A percentile compares a stretch with the other conserved stretches of the same genome.
Evolutionary conservation across 2,329 filamentous ascomycete species (phyloP).

Genomic region (Furcasterigmium sp.): DNA sequence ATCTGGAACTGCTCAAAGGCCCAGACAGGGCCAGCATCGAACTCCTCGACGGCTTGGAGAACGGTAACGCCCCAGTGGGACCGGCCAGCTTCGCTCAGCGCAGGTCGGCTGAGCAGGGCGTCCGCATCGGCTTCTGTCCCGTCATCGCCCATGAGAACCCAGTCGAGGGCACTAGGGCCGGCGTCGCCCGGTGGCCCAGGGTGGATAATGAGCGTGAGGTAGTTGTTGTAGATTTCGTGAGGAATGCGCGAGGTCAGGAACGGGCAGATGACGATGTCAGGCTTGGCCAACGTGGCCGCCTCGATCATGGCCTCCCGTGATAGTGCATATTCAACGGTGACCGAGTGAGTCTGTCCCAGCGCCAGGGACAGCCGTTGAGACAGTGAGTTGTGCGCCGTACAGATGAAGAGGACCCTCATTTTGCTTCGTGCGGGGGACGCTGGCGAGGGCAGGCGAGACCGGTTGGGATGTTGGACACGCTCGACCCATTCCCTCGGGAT

Average conservation of each 20-base stretch:
- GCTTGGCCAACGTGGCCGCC: slow-evolving; percentile 27
- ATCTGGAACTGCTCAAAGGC: slow-evolving; percentile 35
- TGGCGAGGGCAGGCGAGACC: neutral
- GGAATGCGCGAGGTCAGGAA: slow-evolving; percentile 33
- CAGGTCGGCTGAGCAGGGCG: slow-evolving; percentile 19
- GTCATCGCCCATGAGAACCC: slow-evolving; percentile 35
- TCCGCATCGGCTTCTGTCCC: slow-evolving; percentile 24
- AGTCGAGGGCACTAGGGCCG: slow-evolving; percentile 34
- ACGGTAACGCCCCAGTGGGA: slow-evolving; percentile 35
- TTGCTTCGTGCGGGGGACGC: slow-evolving; percentile 1
- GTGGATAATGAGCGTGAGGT: slow-evolving; percentile 32
- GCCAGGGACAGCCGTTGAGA: slow-evolving; percentile 32
- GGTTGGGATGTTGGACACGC: neutral
- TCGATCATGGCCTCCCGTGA: slow-evolving; percentile 27
- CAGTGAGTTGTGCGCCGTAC: slow-evolving; percentile 37
- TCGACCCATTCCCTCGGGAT: neutral
- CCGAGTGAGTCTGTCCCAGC: slow-evolving; percentile 25
- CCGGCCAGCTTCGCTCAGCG: slow-evolving; percentile 22
- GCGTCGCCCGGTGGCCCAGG: slow-evolving; percentile 35
- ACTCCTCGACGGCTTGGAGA: slow-evolving; percentile 30
- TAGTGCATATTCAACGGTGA: slow-evolving; percentile 33
- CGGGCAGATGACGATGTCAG: slow-evolving; percentile 34
- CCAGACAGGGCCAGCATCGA: slow-evolving; percentile 38
- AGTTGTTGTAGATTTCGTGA: slow-evolving; percentile 26
- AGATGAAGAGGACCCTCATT: slow-evolving; percentile 37